Evolutionary conservation across 331 rosid genomes (phyloP).

Genomic region (Ulmus americana): DNA sequence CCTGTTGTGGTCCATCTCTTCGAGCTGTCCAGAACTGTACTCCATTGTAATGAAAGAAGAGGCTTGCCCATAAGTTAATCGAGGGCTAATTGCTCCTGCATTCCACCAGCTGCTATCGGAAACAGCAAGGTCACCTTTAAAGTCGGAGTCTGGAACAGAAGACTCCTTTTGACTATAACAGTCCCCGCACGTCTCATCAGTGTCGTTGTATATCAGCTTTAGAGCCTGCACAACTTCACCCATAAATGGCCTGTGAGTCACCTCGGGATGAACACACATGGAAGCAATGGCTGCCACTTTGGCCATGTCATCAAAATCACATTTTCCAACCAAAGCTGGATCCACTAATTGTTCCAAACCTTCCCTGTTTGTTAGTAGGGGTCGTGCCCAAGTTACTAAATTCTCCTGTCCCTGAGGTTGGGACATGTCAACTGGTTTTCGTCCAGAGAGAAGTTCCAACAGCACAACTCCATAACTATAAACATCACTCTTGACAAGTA

Average conservation of each 20-base stretch:
- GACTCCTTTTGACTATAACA: slow-evolving; percentile 61
- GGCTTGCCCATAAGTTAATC: slow-evolving; percentile 47
- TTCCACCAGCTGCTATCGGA: slow-evolving; percentile 84
- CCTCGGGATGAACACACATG: slow-evolving; percentile 77
- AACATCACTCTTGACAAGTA: slow-evolving; percentile 94
- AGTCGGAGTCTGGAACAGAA: slow-evolving; percentile 56
- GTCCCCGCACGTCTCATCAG: slow-evolving; percentile 60
- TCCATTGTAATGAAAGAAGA: slow-evolving; percentile 75
- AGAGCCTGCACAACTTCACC: slow-evolving; percentile 99
- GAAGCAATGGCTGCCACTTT: slow-evolving; percentile 93
- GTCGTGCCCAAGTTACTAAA: slow-evolving; percentile 85
- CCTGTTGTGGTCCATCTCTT: slow-evolving; percentile 51
- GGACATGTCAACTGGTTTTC: slow-evolving; percentile 90
- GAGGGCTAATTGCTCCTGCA: slow-evolving; percentile 56
- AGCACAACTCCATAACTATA: slow-evolving; percentile 91
- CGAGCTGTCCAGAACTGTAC: slow-evolving; percentile 76
- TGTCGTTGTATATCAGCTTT: slow-evolving; percentile 74
- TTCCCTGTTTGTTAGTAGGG: slow-evolving; percentile 61
- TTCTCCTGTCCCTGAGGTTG: slow-evolving; percentile 79
- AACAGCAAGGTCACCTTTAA: slow-evolving; percentile 50
- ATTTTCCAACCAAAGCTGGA: slow-evolving; percentile 66
- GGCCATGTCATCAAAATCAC: slow-evolving; percentile 78
- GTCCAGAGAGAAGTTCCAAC: slow-evolving; percentile 87
- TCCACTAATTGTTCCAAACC: slow-evolving; percentile 80
- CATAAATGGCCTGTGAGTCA: slow-evolving; percentile 80